Percentiles rank a stretch among this genome's conserved stretches.
These are phyloP conservation scores for Sugiyamaella xylanicola DNA, from an alignment of 1,139 yeast genomes.

Conservation along the genomic window DNA sequence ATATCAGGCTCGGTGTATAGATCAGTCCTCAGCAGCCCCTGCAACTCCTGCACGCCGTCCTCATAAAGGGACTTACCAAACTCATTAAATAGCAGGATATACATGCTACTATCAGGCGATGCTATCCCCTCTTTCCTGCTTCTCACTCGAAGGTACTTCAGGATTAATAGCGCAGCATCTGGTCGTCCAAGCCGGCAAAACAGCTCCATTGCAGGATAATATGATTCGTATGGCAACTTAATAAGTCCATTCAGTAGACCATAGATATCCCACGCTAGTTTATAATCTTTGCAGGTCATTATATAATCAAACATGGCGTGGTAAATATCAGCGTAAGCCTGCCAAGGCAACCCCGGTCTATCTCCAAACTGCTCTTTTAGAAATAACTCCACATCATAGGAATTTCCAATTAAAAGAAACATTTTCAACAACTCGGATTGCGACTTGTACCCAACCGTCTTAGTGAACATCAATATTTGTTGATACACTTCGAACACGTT, in stretches of 20 bases:
- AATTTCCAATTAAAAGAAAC: constrained; percentile 52
- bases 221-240: constrained; percentile 60
- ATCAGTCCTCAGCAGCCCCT: constrained; percentile 68
- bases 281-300: constrained; percentile 45
- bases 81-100: constrained; percentile 58
- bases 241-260: constrained; percentile 62
- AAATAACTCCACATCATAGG: constrained; percentile 62
- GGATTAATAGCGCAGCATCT: constrained; percentile 64
- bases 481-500: constrained; percentile 39
- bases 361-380: constrained; percentile 57
- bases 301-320: constrained; percentile 53
- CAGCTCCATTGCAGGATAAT: constrained; percentile 61
- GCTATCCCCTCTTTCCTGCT: constrained; percentile 61
- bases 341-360: constrained; percentile 36
- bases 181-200: constrained; percentile 62
- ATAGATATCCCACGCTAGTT: constrained; percentile 66
- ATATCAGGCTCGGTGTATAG: constrained; percentile 60
- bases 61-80: constrained; percentile 64
- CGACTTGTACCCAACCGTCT: constrained; percentile 47
- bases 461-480: constrained; percentile 46
- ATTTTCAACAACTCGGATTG: constrained; percentile 51
- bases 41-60: constrained; percentile 69
- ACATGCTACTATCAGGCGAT: constrained; percentile 69
- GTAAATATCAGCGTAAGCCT: constrained; percentile 45
- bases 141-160: constrained; percentile 61